Base-by-base conservation (phyloP, 2,329 filamentous ascomycete genomes). In the Lachnellula cervina region DNA sequence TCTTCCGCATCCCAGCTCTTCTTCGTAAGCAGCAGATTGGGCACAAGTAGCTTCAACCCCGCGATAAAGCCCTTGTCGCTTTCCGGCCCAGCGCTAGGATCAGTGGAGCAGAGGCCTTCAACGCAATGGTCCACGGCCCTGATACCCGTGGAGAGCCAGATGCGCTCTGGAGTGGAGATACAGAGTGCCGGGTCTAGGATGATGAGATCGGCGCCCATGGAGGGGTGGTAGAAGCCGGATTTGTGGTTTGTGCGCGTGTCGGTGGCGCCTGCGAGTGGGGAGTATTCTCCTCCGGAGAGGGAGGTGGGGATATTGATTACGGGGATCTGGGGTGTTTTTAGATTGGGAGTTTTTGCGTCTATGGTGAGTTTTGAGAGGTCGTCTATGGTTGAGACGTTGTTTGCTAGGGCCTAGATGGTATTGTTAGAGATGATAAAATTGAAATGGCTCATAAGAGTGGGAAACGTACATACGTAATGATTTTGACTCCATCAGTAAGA, bases 71-170 rank as follows among this genome's bases (percentile, higher is more conserved):
- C 53, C 14, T 51, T 55, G 14, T 65, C 65, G 7, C 52, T 59
- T 51, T 62, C 58, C 4, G 47, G 34, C 5, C 51, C 49, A 9
- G 51, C 56, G 1, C 58, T 62, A 16, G 49, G 21, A 45, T 59
- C 34, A 1, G 74, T 63, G 1, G 76, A 76, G 58, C 77, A 81
- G 4, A 80, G 65, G 1, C 77, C 77, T 66, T 84, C 81, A 4
- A 84, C 75, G 54, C 80, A 83, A 62, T 83, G 80, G 60, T 84
- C 81, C 0, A 84, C 73, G 0, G 77, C 75, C 8, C 81, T 72
- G 7, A 84, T 72, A 0, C 83, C 82, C 0, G 80, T 82, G 44
- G 77, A 79, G 1, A 84, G 69, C 82, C 81, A 86, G 19, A 82
- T 72, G 19, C 70, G 69, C 1, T 72, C 69, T 0, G 81, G 82